Evolutionary conservation across 129 eudicot species (phyloP).

Genomic region (Pulicaria dysenterica): DNA sequence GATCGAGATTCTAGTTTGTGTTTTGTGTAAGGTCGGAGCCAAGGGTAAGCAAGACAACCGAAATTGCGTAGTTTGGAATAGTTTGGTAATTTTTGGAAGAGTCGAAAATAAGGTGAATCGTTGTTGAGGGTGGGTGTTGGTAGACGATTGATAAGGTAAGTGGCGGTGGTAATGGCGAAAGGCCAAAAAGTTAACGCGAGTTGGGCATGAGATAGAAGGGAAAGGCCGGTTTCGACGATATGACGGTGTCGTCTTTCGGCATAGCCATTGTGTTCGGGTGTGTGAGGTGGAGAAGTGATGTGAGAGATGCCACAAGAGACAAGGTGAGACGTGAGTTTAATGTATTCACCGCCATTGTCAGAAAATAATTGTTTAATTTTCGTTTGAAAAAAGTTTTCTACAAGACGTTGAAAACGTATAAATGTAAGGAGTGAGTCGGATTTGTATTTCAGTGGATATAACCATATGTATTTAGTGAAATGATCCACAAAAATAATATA

Average conservation of each 20-base stretch:
- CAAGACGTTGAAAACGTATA: background rate
- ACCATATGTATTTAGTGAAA: background rate
- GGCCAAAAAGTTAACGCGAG: no score
- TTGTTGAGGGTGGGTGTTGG: background rate
- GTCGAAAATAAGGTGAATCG: background rate
- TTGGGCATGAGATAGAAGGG: no score
- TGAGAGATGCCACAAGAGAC: background rate
- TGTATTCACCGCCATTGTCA: background rate
- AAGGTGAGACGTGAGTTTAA: background rate
- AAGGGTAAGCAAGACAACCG: background rate
- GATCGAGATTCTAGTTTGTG: background rate
- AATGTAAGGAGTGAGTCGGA: background rate
- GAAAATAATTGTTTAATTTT: background rate
- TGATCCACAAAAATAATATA: background rate
- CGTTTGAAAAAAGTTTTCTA: background rate
- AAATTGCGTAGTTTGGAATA: background rate
- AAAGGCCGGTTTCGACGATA: no score
- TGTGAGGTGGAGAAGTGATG: background rate
- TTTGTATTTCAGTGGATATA: background rate
- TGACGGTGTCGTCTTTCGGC: background rate
- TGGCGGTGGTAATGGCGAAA: no score
- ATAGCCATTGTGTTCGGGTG: background rate
- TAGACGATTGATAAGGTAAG: no score
- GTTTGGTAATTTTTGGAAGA: background rate
- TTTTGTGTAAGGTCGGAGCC: background rate